Percentiles rank a stretch among this genome's conserved stretches.
Evolutionary conservation across 1,139 yeast species (phyloP).

Genomic region (Geotrichum bryndzae): DNA sequence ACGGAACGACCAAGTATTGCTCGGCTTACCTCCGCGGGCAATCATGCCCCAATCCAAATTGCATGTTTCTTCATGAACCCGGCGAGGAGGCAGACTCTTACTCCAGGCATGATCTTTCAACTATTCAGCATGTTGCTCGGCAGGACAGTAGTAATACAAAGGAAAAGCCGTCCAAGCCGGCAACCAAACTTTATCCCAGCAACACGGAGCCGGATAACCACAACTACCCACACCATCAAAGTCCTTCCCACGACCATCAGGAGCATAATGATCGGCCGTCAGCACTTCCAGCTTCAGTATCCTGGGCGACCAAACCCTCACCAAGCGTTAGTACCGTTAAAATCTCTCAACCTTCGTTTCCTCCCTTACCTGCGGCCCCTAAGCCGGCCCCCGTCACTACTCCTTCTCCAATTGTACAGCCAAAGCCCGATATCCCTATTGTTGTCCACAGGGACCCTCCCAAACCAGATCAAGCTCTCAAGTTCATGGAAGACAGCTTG

Average conservation of each 20-base stretch:
- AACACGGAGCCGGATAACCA: slow-evolving; percentile 4
- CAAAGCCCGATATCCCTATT: slow-evolving; percentile 24
- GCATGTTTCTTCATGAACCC: slow-evolving; percentile 98
- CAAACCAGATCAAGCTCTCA: slow-evolving; percentile 29
- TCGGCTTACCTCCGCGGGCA: slow-evolving; percentile 91
- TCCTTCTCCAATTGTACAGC: slow-evolving; percentile 15
- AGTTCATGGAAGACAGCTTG: slow-evolving; percentile 32
- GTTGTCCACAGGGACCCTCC: slow-evolving; percentile 27
- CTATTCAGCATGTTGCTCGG: slow-evolving; percentile 62
- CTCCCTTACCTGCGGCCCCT: slow-evolving; percentile 27
- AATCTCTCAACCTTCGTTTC: slow-evolving; percentile 25
- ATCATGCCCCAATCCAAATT: slow-evolving; percentile 95
- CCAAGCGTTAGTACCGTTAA: slow-evolving; percentile 20
- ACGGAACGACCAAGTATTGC: slow-evolving; percentile 97
- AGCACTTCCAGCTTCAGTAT: slow-evolving; percentile 36
- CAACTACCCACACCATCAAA: neutral
- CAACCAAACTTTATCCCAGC: slow-evolving; percentile 6
- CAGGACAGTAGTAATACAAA: slow-evolving; percentile 27
- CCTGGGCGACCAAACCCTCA: slow-evolving; percentile 37
- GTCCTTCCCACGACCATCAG: neutral
- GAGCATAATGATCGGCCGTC: slow-evolving; percentile 8
- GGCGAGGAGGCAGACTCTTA: slow-evolving; percentile 98
- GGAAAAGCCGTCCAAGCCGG: neutral
- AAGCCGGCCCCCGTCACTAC: slow-evolving; percentile 20
- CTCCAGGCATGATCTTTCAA: slow-evolving; percentile 85